phyloP scores from a whole-genome alignment of 140 eudicot genomes.

The Ambrosia hybrid region DNA sequence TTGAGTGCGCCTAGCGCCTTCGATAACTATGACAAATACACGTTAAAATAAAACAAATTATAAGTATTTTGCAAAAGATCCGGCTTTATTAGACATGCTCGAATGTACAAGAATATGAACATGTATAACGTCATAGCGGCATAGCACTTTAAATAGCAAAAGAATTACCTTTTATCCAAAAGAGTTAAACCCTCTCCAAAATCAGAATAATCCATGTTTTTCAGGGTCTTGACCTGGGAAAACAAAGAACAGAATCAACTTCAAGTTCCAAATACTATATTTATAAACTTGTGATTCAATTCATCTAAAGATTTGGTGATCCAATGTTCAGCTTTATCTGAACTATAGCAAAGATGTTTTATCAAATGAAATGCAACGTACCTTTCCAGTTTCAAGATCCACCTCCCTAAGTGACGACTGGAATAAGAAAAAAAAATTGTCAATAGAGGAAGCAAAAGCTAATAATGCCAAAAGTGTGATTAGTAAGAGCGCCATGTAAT shows the following conservation, averaged over 20 bases:
- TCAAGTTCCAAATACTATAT: too few relatives aligned
- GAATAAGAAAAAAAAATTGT: conserved; percentile 2
- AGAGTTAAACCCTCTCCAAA: conserved; percentile 98
- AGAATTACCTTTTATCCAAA: conserved; percentile 58
- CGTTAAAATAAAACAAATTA: neutral
- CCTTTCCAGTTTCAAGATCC: conserved; percentile 75
- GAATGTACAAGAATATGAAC: conserved; percentile 6
- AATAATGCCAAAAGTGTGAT: neutral
- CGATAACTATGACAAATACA: neutral
- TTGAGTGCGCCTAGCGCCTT: too few relatives aligned
- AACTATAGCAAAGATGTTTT: neutral
- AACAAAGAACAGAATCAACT: conserved; percentile 21
- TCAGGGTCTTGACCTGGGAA: conserved; percentile 57
- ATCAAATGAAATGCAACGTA: conserved; percentile 27
- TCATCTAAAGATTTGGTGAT: too few relatives aligned
- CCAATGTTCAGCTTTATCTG: neutral
- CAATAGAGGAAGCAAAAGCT: conserved; percentile 10
- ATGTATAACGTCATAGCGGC: neutral
- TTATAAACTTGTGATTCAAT: too few relatives aligned
- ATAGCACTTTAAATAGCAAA: conserved; percentile 2
- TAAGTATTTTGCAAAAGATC: neutral
- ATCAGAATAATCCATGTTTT: conserved; percentile 54
- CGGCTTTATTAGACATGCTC: neutral
- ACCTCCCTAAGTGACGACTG: conserved; percentile 94
- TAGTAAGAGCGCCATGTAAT: conserved; percentile 1